Evolutionary conservation across 23 red algal species (phyloP).

Genomic region (Gracilaria gracilis): DNA sequence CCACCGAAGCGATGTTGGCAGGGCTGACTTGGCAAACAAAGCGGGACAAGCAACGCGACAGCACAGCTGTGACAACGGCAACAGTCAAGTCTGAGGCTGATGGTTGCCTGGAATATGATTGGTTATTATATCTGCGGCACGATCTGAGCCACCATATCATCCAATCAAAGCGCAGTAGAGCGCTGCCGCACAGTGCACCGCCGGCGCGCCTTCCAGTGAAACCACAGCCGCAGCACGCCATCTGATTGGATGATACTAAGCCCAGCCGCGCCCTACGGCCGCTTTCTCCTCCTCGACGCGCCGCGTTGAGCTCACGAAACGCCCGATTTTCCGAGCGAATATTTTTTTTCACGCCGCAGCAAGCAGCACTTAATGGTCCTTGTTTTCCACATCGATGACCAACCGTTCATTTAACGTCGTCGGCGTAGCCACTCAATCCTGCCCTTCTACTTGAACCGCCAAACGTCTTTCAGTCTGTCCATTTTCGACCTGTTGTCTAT

Average conservation of each 20-base stretch:
- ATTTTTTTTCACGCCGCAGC: slow-evolving; percentile 11
- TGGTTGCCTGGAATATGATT: not conserved
- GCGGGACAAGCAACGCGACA: too few species aligned
- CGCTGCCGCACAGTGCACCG: not conserved
- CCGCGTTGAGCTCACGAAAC: not conserved
- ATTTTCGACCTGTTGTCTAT: too few species aligned
- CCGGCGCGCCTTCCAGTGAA: not conserved
- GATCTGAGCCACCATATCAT: slow-evolving; percentile 10
- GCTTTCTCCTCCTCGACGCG: not conserved
- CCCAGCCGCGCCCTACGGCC: not conserved
- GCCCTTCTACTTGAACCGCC: not conserved
- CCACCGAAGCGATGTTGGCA: too few species aligned
- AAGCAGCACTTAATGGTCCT: not conserved
- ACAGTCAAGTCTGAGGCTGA: not conserved
- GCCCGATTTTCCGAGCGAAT: not conserved
- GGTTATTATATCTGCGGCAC: slow-evolving; percentile 8
- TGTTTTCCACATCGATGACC: slow-evolving; percentile 26
- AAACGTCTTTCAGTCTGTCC: too few species aligned
- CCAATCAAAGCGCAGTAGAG: not conserved
- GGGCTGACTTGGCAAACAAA: too few species aligned
- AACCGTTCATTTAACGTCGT: slow-evolving; percentile 15
- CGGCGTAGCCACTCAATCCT: slow-evolving; percentile 2
- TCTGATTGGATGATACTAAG: slow-evolving; percentile 3
- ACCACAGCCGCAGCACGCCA: not conserved
- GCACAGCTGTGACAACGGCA: not conserved